Base-by-base conservation (phyloP, 768 basidiomycete genomes). In the Lactarius psammicola region DNA sequence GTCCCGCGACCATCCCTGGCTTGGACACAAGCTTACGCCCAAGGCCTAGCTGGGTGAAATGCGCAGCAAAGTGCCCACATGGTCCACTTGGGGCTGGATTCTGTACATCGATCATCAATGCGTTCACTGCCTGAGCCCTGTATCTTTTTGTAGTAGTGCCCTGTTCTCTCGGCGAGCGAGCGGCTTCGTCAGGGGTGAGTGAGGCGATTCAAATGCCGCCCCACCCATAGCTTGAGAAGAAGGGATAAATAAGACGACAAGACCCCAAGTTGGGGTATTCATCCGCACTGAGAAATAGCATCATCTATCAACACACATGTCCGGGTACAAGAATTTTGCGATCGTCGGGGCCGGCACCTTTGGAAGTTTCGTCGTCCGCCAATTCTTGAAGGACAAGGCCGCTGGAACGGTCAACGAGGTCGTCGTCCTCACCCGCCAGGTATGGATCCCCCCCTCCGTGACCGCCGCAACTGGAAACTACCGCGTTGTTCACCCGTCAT, bases 311-410 rank as follows among this genome's bases (percentile, higher is more conserved):
- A 20, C 60, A 55, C 30, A 20, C 46, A 67, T 65, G 66, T 65
- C 66, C 11, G 58, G 57, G 36, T 67, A 67, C 42, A 67, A 56
- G 10, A 67, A 60, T 54, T 70, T 70, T 26, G 64, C 69, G 1
- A 55, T 70, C 28, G 56, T 63, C 18, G 69, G 69, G 7, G 69
- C 69, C 2, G 69, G 69, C 20, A 60, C 26, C 11, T 13, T 70
- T 55, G 69, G 69, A 9, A 61, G 26, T 13, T 71, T 38, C 49
- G 36, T 70, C 34, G 33, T 70, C 30, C 61, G 49, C 18, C 49
- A 66, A 18, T 59, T 66, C 56, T 40, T 59, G 49, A 59, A 59
- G 20, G 61, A 62, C 8, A 63, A 70, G 51, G 42, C 34, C 0
- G 55, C 46, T 4, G 68, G 69, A 9, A 65, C 23, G 8, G 44